Percentiles rank a stretch among this genome's conserved stretches.
Conservation (phyloP, 441 rosid genomes). For the Erodium texanum region DNA sequence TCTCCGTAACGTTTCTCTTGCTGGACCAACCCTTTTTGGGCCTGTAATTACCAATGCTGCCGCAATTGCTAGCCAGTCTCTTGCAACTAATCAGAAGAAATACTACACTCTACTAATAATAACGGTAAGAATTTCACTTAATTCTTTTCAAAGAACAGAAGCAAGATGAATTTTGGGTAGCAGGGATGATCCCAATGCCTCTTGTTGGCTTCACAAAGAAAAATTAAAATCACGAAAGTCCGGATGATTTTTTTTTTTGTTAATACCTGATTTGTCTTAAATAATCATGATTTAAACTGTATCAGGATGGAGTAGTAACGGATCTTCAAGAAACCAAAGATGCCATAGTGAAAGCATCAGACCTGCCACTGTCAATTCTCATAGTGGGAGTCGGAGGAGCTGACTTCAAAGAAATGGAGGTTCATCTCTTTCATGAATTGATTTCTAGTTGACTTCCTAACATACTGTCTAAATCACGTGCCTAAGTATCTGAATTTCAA, state of each 20-base stretch:
- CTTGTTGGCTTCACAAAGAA: background rate
- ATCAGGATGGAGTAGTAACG: conserved; percentile 84
- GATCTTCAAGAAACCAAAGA: conserved; percentile 95
- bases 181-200: background rate
- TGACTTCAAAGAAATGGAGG: conserved; percentile 98
- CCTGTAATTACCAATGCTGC: conserved; percentile 72
- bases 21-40: conserved; percentile 96
- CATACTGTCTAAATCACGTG: background rate
- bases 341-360: conserved; percentile 81
- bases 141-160: background rate
- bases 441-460: background rate
- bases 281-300: conserved; percentile 8
- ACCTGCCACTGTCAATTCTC: conserved; percentile 79
- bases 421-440: conserved; percentile 15
- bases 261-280: conserved; percentile 2
- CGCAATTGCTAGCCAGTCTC: conserved; percentile 61
- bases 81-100: conserved; percentile 43
- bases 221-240: background rate
- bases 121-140: conserved; percentile 41
- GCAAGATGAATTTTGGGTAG: background rate
- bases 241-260: background rate
- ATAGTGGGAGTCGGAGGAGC: conserved; percentile 91
- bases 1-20: conserved; percentile 79
- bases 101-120: conserved; percentile 75
- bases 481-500: background rate